These are phyloP conservation scores for Pisolithus albus DNA, from an alignment of 768 basidiomycete species.

Conservation along the genomic window DNA sequence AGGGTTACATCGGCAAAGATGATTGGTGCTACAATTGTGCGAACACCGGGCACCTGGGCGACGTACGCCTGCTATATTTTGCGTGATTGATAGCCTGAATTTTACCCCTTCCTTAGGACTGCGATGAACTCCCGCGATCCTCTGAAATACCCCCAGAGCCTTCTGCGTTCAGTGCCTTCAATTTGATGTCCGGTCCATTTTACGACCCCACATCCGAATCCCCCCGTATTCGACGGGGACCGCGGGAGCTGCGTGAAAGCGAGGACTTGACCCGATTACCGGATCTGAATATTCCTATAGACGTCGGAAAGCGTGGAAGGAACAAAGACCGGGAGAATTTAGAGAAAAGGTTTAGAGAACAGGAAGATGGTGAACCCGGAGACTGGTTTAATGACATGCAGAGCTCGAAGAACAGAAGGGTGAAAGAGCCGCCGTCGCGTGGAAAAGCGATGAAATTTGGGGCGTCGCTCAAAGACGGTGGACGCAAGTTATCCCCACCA, in stretches of 20 bases:
- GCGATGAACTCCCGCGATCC: constrained; percentile 38
- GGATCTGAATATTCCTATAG: constrained; percentile 39
- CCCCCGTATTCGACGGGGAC: constrained; percentile 26
- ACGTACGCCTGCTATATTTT: constrained; percentile 42
- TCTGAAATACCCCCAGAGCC: constrained; percentile 41
- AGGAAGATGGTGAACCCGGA: constrained; percentile 51
- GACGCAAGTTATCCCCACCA: constrained; percentile 15
- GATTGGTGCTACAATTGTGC: constrained; percentile 85
- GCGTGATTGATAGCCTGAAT: neutral
- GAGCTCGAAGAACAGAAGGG: constrained; percentile 25
- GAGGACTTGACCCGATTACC: constrained; percentile 27
- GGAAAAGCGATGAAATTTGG: constrained; percentile 34
- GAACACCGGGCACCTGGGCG: constrained; percentile 65
- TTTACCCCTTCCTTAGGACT: constrained; percentile 39
- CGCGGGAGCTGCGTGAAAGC: constrained; percentile 29
- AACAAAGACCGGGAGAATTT: constrained; percentile 53
- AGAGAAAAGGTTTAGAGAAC: constrained; percentile 42
- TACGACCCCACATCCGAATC: constrained; percentile 36
- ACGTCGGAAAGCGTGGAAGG: constrained; percentile 62
- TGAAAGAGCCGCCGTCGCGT: constrained; percentile 8
- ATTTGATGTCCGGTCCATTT: constrained; percentile 62
- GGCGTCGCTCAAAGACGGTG: constrained; percentile 26
- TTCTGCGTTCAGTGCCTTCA: constrained; percentile 64
- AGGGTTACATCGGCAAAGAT: constrained; percentile 68
- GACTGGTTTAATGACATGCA: constrained; percentile 58